These are phyloP conservation scores for Candida xiaguanensis DNA, from an alignment of 805 yeast genomes.

Conservation along the genomic window DNA sequence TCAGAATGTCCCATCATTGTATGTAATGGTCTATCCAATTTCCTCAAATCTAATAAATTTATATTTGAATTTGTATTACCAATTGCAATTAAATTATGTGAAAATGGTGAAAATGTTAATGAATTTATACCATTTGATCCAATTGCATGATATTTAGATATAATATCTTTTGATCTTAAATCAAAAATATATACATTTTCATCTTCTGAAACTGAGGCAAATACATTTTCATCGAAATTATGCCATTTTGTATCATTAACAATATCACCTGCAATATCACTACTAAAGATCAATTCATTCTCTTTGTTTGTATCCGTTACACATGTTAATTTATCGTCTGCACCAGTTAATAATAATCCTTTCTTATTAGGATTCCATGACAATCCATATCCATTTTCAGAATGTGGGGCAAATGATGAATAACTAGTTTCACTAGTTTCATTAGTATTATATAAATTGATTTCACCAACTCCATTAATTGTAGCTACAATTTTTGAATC, in stretches of 20 bases:
- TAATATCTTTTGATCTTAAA: conserved; percentile 34
- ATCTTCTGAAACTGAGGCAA: conserved; percentile 79
- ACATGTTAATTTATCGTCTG: conserved; percentile 66
- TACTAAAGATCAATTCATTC: conserved; percentile 11
- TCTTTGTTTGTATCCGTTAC: conserved; percentile 48
- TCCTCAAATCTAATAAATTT: conserved; percentile 61
- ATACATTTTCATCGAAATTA: conserved; percentile 41
- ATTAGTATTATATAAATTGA: conserved; percentile 48
- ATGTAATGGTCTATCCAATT: conserved; percentile 47
- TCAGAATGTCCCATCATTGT: conserved; percentile 80
- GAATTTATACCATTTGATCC: conserved; percentile 51
- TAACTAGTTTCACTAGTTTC: conserved; percentile 21
- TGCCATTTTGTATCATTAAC: conserved; percentile 82
- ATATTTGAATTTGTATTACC: conserved; percentile 70
- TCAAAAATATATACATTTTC: conserved; percentile 53
- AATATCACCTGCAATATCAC: conserved; percentile 46
- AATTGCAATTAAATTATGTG: conserved; percentile 57
- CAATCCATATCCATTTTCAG: conserved; percentile 70
- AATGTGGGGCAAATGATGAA: conserved; percentile 46
- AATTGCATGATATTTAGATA: conserved; percentile 19
- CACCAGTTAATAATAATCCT: conserved; percentile 54
- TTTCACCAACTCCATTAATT: conserved; percentile 63
- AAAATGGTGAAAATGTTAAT: conserved; percentile 60
- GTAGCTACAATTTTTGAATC: conserved; percentile 54
- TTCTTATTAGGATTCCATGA: conserved; percentile 53